These are phyloP conservation scores for Gloeophyllum trabeum DNA, from an alignment of 768 basidiomycete genomes.

Conservation along the genomic window DNA sequence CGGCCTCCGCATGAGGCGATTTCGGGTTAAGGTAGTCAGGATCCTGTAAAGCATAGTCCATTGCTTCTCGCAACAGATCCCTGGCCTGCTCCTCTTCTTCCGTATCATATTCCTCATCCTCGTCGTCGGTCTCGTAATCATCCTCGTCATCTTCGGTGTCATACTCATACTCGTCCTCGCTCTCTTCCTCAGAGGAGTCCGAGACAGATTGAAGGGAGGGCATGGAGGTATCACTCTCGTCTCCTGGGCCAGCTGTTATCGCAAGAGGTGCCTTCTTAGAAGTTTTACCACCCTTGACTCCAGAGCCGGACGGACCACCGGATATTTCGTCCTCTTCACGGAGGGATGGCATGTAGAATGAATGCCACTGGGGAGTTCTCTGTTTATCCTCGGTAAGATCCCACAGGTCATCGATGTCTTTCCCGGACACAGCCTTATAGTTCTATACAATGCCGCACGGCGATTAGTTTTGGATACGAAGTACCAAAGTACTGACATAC, in stretches of 20 bases:
- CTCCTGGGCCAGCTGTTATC: slow-evolving; percentile 35
- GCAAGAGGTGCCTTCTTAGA: slow-evolving; percentile 29
- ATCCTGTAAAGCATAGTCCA: slow-evolving; percentile 50
- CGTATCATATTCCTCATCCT: slow-evolving; percentile 24
- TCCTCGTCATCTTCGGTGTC: slow-evolving; percentile 23
- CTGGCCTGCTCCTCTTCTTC: slow-evolving; percentile 20
- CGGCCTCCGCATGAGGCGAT: too few relatives aligned
- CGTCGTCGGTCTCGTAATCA: slow-evolving; percentile 22
- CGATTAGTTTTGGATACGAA: too few relatives aligned
- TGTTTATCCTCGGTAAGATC: slow-evolving; percentile 37
- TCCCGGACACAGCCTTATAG: slow-evolving; percentile 38
- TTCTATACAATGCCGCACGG: too few relatives aligned
- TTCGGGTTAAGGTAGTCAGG: slow-evolving; percentile 47
- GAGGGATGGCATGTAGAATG: slow-evolving; percentile 22
- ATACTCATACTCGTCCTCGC: slow-evolving; percentile 25
- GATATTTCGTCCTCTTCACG: not conserved
- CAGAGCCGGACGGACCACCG: slow-evolving; percentile 10
- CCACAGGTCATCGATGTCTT: slow-evolving; percentile 57
- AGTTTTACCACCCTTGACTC: slow-evolving; percentile 11
- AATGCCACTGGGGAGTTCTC: slow-evolving; percentile 49
- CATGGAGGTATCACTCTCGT: slow-evolving; percentile 44
- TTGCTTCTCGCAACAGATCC: slow-evolving; percentile 51
- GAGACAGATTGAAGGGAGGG: slow-evolving; percentile 59
- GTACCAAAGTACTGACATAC: too few relatives aligned
- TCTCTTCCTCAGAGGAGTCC: slow-evolving; percentile 38